These are phyloP conservation scores for Bacidia rubella DNA, from an alignment of 495 filamentous ascomycete species.

Conservation along the genomic window DNA sequence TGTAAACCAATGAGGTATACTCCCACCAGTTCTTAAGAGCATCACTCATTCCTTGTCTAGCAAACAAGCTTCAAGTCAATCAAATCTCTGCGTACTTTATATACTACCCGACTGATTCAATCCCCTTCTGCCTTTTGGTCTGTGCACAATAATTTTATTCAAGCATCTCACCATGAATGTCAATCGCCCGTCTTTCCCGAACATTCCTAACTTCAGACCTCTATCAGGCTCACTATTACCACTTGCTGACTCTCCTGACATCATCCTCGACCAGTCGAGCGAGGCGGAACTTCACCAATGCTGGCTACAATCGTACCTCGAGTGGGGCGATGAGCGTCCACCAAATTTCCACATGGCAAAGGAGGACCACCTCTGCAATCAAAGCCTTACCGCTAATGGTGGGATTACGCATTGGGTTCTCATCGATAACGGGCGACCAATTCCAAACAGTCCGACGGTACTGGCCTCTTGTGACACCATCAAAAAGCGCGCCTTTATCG, in stretches of 20 bases:
- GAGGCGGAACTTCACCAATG: neutral
- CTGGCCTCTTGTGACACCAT: conserved; percentile 75
- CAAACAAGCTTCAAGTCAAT: no score
- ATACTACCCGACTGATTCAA: no score
- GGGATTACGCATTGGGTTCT: conserved; percentile 80
- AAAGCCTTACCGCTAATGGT: conserved; percentile 54
- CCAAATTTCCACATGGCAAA: neutral
- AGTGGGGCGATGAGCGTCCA: neutral
- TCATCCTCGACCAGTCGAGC: neutral
- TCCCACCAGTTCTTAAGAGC: no score
- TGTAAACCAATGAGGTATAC: no score
- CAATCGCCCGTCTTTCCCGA: no score
- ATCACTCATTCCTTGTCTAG: no score
- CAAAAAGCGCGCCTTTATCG: conserved; percentile 55
- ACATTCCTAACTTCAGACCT: no score
- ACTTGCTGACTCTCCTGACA: neutral
- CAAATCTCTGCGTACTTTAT: no score
- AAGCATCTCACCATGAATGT: no score
- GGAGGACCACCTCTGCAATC: conserved; percentile 55
- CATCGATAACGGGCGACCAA: conserved; percentile 38
- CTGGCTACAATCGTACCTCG: neutral
- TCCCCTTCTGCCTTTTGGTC: no score
- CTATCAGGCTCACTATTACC: no score
- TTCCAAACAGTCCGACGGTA: conserved; percentile 45
- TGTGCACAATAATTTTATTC: no score